Evolutionary conservation across 345 rosid species (phyloP).

Genomic region (Eucalyptus polyanthemos): DNA sequence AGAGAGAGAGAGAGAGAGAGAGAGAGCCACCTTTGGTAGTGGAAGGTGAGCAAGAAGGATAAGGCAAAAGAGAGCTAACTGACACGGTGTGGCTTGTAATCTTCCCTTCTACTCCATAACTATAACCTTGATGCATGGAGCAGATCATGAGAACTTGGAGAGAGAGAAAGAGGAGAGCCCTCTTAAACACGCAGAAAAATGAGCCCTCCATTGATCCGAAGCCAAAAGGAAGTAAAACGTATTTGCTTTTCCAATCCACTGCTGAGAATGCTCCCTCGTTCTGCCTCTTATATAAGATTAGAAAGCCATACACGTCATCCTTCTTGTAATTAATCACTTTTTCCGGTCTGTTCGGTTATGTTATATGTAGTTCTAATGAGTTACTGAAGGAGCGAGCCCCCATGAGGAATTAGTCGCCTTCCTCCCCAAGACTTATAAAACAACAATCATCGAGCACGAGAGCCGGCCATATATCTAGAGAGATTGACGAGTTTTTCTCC

Average conservation of each 20-base stretch:
- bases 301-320: background rate
- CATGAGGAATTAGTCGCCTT: background rate
- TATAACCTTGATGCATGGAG: background rate
- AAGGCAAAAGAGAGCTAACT: background rate
- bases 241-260: background rate
- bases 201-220: background rate
- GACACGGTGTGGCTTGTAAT: background rate
- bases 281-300: background rate
- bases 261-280: background rate
- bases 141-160: background rate
- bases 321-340: background rate
- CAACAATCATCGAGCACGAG: background rate
- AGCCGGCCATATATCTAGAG: accelerated
- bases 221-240: background rate
- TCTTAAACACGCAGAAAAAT: background rate
- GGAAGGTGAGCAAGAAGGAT: background rate
- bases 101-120: background rate
- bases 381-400: background rate
- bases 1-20: background rate
- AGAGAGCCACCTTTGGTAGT: background rate
- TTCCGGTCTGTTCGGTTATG: background rate
- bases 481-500: background rate
- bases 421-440: background rate
- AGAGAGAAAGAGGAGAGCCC: background rate
- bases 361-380: background rate